Base-by-base conservation (phyloP, 441 rosid genomes). In the Rhodomyrtus psidioides region DNA sequence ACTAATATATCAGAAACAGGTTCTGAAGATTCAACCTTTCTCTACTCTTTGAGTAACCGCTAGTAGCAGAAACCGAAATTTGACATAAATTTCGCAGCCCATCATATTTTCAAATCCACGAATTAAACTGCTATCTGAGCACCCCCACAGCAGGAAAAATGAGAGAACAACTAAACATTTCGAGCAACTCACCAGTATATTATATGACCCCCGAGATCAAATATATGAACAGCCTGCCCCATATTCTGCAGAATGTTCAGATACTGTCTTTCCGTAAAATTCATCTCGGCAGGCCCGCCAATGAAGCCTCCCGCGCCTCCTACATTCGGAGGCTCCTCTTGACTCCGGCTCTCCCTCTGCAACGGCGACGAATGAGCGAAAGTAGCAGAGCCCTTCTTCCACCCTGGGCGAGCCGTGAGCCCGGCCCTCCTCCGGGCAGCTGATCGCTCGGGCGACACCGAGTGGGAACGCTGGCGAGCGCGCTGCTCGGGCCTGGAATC, bases 171-270 rank as follows among this genome's bases (percentile, higher is more conserved):
- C 93, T 34, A 27, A 21, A 60, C 17, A 49, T 26, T 19, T 39
- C 46, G 26, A 62, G 39, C 46, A 54, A 26, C 65, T 94, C 86
- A 97, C 99, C 99, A 97, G 86, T 96, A 96, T 85, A 96, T 92
- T 30, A 97, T 89, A 57, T 93, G 94, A 85, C 93, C 93, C 27
- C 86, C 82, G 4, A 90, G 90, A 90, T 94, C 98, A 83, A 91
- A 89, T 82, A 96, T 95, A 89, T 97, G 98, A 90, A 97, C 97
- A 81, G 98, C 90, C 84, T 97, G 99, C 57, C 98, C 98, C 99
- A 97, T 93, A 24, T 96, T 93, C 92, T 97, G 98, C 89, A 97
- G 92, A 53, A 97, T 97, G 88, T 94, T 97, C 91, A 95, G 90
- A 92, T 92, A 96, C 86, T 96, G 98, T 30, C 86, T 91, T 83